A percentile compares a stretch with the other conserved stretches of the same genome.
Conservation (phyloP, 2,329 filamentous ascomycete species). For the Juglanconis sp. region DNA sequence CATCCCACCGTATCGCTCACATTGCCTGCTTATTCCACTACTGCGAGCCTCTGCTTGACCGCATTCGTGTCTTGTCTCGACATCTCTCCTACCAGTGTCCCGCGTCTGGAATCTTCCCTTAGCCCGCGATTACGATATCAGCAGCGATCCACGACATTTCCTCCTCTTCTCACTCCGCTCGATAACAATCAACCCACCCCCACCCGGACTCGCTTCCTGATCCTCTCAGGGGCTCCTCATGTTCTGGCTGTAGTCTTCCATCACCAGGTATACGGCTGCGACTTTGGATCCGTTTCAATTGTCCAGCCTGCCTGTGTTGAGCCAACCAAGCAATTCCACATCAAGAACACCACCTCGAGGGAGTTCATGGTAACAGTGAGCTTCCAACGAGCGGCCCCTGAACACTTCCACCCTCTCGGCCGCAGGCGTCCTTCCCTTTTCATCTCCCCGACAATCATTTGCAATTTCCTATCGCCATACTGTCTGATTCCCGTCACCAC, state of each 20-base stretch:
- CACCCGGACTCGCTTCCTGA: slow-evolving; percentile 3
- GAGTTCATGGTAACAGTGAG: slow-evolving; percentile 47
- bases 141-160: slow-evolving; percentile 6
- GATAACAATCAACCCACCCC: background rate
- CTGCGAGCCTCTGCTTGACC: slow-evolving; percentile 11
- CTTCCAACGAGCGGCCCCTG: slow-evolving; percentile 37
- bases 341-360: slow-evolving; percentile 13
- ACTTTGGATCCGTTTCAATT: slow-evolving; percentile 19
- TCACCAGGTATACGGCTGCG: slow-evolving; percentile 15
- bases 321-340: slow-evolving; percentile 16
- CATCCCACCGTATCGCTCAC: slow-evolving; percentile 4
- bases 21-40: slow-evolving; percentile 3
- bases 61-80: slow-evolving; percentile 11
- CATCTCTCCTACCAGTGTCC: slow-evolving; percentile 12
- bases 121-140: background rate
- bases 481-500: background rate
- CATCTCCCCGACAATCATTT: slow-evolving; percentile 33
- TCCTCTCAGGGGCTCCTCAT: slow-evolving; percentile 7
- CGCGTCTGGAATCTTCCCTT: slow-evolving; percentile 7
- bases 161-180: slow-evolving; percentile 8
- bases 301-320: slow-evolving; percentile 22
- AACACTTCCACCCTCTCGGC: slow-evolving; percentile 38
- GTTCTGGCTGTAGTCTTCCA: slow-evolving; percentile 12
- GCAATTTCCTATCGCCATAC: slow-evolving; percentile 27
- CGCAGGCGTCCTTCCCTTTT: slow-evolving; percentile 56